phyloP scores from a whole-genome alignment of 192 early-diverging fungal genomes.

The Gigaspora rosea region DNA sequence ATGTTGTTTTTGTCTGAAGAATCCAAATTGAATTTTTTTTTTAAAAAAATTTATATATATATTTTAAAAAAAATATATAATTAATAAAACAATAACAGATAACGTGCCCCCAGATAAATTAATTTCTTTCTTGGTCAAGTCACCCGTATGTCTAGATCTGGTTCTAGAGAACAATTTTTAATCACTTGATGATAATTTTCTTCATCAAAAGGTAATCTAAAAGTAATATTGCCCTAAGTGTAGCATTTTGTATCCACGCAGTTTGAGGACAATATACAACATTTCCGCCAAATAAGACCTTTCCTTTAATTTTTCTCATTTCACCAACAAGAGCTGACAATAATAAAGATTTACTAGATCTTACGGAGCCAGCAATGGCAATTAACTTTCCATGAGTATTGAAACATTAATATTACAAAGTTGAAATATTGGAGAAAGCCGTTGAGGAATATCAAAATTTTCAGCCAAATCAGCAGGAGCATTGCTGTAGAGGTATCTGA shows the following conservation, averaged over 20 bases:
- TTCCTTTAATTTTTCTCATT: slow-evolving; percentile 55
- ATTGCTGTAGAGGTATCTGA: slow-evolving; percentile 11
- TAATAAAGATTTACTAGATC: slow-evolving; percentile 64
- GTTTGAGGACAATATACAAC: slow-evolving; percentile 63
- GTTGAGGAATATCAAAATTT: too few species aligned
- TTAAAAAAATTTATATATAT: too few species aligned
- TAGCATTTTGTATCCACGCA: slow-evolving; percentile 70
- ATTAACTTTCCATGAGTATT: slow-evolving; percentile 53
- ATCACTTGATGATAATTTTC: slow-evolving; percentile 60
- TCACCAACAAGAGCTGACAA: slow-evolving; percentile 69
- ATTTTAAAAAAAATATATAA: background rate
- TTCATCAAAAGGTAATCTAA: slow-evolving; percentile 65
- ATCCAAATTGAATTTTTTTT: too few species aligned
- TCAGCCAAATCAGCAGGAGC: slow-evolving; percentile 49
- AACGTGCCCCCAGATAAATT: slow-evolving; percentile 77
- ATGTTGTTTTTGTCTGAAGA: slow-evolving; percentile 59
- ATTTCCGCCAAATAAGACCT: slow-evolving; percentile 51
- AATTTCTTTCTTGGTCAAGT: slow-evolving; percentile 65
- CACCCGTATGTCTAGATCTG: slow-evolving; percentile 67
- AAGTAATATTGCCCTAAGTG: slow-evolving; percentile 77
- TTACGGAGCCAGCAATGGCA: slow-evolving; percentile 67
- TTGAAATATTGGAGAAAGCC: slow-evolving; percentile 49
- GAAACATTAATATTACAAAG: slow-evolving; percentile 52
- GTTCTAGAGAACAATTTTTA: slow-evolving; percentile 57
- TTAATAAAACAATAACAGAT: background rate